Conservation (phyloP, 805 yeast genomes). For the Hyphopichia homilentoma region DNA sequence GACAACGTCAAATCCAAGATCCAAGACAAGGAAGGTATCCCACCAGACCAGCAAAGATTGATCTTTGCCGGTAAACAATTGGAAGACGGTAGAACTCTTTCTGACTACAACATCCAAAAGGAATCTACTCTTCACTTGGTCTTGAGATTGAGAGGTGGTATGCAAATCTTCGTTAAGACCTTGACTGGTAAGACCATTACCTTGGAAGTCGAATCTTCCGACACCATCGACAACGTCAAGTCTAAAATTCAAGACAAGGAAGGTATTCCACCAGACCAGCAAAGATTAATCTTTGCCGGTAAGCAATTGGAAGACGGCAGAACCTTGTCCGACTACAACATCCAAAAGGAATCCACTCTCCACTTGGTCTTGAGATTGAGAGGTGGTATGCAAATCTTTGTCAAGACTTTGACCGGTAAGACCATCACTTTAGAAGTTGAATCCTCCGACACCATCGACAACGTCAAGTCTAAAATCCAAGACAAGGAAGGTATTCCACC, state of each 20-base stretch:
- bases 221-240: conserved; percentile 98
- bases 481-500: too few relatives aligned
- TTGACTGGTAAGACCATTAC: conserved; percentile 54
- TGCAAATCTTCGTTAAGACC: conserved; percentile 36
- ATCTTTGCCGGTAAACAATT: conserved; percentile 97
- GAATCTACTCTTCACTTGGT: conserved; percentile 95
- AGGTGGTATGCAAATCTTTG: conserved; percentile 63
- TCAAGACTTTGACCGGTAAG: conserved; percentile 22
- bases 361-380: conserved; percentile 96
- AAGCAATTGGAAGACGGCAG: conserved; percentile 99
- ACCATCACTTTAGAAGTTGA: conserved; percentile 14
- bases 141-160: conserved; percentile 95
- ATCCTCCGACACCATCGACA: too few relatives aligned
- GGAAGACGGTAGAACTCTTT: conserved; percentile 92
- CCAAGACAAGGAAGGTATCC: conserved; percentile 97
- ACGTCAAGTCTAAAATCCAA: too few relatives aligned
- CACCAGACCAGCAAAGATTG: conserved; percentile 96
- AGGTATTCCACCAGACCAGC: conserved; percentile 99
- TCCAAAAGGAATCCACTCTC: conserved; percentile 98
- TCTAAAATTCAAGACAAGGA: conserved; percentile 98
- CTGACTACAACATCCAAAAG: conserved; percentile 97
- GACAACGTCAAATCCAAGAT: conserved; percentile 96
- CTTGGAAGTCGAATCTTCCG: conserved; percentile 94
- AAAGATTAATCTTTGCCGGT: conserved; percentile 99
- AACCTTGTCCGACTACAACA: conserved; percentile 98